Percentiles rank a stretch among this genome's conserved stretches.
phyloP scores from a whole-genome alignment of 805 yeast species.

The Maudiozyma bulderi region DNA sequence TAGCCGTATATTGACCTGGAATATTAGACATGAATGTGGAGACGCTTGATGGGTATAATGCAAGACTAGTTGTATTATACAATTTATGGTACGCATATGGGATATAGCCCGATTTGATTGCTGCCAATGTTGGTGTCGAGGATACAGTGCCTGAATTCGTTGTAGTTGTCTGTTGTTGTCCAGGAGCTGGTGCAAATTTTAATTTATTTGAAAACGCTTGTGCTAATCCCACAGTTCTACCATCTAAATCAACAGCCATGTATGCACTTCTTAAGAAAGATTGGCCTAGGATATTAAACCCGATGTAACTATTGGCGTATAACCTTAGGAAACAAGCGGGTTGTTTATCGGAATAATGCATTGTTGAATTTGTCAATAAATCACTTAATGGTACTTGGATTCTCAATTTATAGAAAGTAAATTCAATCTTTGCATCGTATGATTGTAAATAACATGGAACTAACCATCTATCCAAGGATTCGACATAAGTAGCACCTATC shows the following conservation, averaged over 20 bases:
- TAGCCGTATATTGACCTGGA: constrained; percentile 25
- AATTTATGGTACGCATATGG: constrained; percentile 40
- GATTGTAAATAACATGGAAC: constrained; percentile 47
- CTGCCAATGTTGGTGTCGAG: constrained; percentile 3
- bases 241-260: constrained; percentile 57
- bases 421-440: constrained; percentile 41
- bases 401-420: constrained; percentile 42
- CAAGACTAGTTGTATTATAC: constrained; percentile 8
- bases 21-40: constrained; percentile 10
- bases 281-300: constrained; percentile 49
- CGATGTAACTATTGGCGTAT: constrained; percentile 38
- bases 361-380: constrained; percentile 34
- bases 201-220: constrained; percentile 26
- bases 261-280: constrained; percentile 45
- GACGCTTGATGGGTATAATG: constrained; percentile 1
- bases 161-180: neutral
- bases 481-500: constrained; percentile 52
- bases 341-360: constrained; percentile 44
- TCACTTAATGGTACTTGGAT: constrained; percentile 42
- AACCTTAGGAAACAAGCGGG: constrained; percentile 48
- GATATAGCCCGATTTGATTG: constrained; percentile 36
- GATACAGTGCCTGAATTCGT: neutral
- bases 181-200: neutral
- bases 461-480: constrained; percentile 43
- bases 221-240: constrained; percentile 46